phyloP scores from a whole-genome alignment of 257 asterid genomes.

The Rubia yunnanensis region DNA sequence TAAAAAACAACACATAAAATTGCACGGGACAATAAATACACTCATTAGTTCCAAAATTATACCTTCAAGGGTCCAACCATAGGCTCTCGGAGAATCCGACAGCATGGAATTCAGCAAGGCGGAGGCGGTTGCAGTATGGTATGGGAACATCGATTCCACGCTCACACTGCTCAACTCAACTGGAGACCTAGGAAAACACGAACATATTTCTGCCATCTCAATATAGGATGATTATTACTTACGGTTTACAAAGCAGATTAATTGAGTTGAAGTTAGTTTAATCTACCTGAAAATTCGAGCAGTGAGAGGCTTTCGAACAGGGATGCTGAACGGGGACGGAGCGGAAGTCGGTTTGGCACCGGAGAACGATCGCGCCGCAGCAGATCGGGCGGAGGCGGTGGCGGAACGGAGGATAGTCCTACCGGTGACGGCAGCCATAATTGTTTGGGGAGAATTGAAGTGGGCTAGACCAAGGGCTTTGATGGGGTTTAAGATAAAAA shows the following conservation, averaged over 20 bases:
- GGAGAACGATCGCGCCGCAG: slow-evolving; percentile 23
- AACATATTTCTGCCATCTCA: not conserved
- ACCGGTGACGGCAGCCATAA: slow-evolving; percentile 36
- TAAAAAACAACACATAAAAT: not conserved
- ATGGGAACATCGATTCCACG: slow-evolving; percentile 24
- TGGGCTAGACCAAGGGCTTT: not conserved
- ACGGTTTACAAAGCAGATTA: not conserved
- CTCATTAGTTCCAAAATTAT: not conserved
- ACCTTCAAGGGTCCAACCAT: slow-evolving; percentile 33
- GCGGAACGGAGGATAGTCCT: slow-evolving; percentile 50
- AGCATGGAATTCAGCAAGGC: slow-evolving; percentile 35
- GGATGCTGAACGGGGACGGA: slow-evolving; percentile 41
- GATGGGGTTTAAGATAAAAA: not conserved
- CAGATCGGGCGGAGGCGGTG: slow-evolving; percentile 34
- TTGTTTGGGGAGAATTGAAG: not conserved
- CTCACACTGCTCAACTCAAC: slow-evolving; percentile 29
- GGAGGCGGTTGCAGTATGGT: slow-evolving; percentile 30
- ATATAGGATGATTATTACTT: not conserved
- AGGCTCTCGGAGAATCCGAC: slow-evolving; percentile 19
- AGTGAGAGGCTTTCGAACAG: slow-evolving; percentile 45
- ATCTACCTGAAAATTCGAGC: slow-evolving; percentile 60
- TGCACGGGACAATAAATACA: not conserved
- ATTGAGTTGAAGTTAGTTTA: not conserved
- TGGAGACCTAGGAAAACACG: slow-evolving; percentile 18
- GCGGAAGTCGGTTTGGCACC: slow-evolving; percentile 33